phyloP scores from a whole-genome alignment of 2,329 filamentous ascomycete genomes.

The Aspergillus felis region DNA sequence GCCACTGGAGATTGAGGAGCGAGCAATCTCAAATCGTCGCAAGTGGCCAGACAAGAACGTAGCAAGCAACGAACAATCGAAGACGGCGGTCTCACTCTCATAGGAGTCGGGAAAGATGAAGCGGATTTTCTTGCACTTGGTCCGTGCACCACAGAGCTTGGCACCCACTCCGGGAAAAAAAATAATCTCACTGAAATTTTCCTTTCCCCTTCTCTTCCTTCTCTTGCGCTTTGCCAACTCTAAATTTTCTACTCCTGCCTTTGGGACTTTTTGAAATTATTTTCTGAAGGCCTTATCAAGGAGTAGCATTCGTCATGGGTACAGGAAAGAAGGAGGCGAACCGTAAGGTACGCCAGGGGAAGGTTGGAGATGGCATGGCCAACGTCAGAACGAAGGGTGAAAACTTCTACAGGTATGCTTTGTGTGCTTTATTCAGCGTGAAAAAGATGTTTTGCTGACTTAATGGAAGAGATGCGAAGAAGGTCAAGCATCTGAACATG shows the following conservation, averaged over 20 bases:
- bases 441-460: slow-evolving; percentile 8
- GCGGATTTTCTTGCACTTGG: slow-evolving; percentile 35
- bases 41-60: slow-evolving; percentile 5
- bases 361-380: slow-evolving; percentile 77
- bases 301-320: slow-evolving; percentile 60
- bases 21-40: slow-evolving; percentile 1
- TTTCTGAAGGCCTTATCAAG: slow-evolving; percentile 14
- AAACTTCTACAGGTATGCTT: slow-evolving; percentile 83
- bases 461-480: slow-evolving; percentile 63
- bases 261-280: slow-evolving; percentile 26
- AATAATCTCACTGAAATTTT: slow-evolving; percentile 24
- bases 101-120: slow-evolving; percentile 28
- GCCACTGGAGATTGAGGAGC: background rate
- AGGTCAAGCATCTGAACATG: slow-evolving; percentile 83
- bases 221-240: slow-evolving; percentile 30
- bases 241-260: slow-evolving; percentile 23
- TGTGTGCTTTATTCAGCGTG: background rate
- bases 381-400: slow-evolving; percentile 95
- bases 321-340: slow-evolving; percentile 85
- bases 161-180: slow-evolving; percentile 25
- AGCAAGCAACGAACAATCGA: slow-evolving; percentile 13
- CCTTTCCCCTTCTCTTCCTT: slow-evolving; percentile 24
- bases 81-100: slow-evolving; percentile 14
- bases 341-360: slow-evolving; percentile 80
- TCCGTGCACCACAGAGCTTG: slow-evolving; percentile 35